Evolutionary conservation across 805 yeast genomes (phyloP), one percentile per base, ranked within the genome.

Genomic region (Lachancea meyersii): DNA sequence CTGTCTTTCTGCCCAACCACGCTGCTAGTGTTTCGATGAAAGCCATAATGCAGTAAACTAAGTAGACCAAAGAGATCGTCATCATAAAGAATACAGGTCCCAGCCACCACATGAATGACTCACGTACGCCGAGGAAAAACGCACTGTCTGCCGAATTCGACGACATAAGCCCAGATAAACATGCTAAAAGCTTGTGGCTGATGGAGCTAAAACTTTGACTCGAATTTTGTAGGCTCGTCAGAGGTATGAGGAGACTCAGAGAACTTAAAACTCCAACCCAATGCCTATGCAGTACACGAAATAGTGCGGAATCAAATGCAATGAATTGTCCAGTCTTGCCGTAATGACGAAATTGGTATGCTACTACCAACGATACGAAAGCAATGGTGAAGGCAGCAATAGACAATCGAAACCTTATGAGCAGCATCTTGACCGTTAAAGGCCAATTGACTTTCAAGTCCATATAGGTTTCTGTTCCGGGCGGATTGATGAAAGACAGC

Each of bases 331-430:
- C 53, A 2, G 61, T 66, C 18, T 63, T 61, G 26, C 62, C 47
- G 53, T 70, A 81, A 16, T 54, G 51, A 27, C 53, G 52, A 40
- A 82, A 66, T 58, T 89, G 97, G 17, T 77, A 52, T 2, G 75
- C 52, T 35, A 82, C 49, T 0, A 75, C 73, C 14, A 77, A 44
- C 0, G 77, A 61, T 1, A 80, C 71, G 14, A 84, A 66, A 31
- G 78, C 76, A 1, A 82, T 68, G 3, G 95, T 88, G 41, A 84
- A 72, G 1, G 88, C 72, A 3, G 85, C 81, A 31, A 83, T 66
- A 1, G 85, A 77, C 11, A 91, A 71, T 54, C 98, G 72, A 61
- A 84, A 91, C 43, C 95, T 70, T 51, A 88, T 68, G 4, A 85
- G 81, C 36, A 89, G 63, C 49, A 83, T 70, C 44, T 80, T 82